Evolutionary conservation across 1,139 yeast species (phyloP), one percentile per base, ranked within the genome.

Genomic region (Schwanniomyces etchellsii): DNA sequence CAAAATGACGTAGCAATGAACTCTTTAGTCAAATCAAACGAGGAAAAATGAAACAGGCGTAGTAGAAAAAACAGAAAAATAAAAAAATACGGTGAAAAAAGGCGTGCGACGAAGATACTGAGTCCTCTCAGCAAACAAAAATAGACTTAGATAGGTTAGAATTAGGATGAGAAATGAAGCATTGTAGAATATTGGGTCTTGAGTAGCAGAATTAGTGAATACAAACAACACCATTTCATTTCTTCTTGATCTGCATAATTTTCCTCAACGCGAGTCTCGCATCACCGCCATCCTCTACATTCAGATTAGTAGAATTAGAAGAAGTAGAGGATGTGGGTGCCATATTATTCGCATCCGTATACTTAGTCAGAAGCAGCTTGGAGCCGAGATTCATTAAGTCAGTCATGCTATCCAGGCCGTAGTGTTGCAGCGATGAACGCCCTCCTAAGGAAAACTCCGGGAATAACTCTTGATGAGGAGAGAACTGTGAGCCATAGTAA

Each of bases 201-300:
- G n/a, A n/a, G n/a, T n/a, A n/a, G n/a, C n/a, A n/a, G n/a, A n/a
- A n/a, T n/a, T n/a, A n/a, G n/a, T n/a, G n/a, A n/a, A n/a, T n/a
- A n/a, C n/a, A n/a, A n/a, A n/a, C n/a, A n/a, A n/a, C n/a, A n/a
- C n/a, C n/a, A 18, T 7, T 18, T 18, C 21, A 18, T 18, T 43
- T 52, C 37, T 56, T 53, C 44, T 59, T 61, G 13, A 59, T 52
- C 33, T 60, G 58, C 31, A 64, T 63, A 26, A 63, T 57, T 38
- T 54, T 62, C 48, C 62, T 62, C 39, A 64, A 57, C 5, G 70
- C 70, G 23, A 55, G 47, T 32, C 69, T 48, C 21, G 70, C 70
- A 47, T 64, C 70, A 5, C 64, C 63, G 23, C 60, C 52, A 37
- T 63, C 69, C 12, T 55, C 63, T 16, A 28, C 14, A n/a, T 7